Conservation (phyloP, 2,329 filamentous ascomycete species). For the Cytospora piceae region DNA sequence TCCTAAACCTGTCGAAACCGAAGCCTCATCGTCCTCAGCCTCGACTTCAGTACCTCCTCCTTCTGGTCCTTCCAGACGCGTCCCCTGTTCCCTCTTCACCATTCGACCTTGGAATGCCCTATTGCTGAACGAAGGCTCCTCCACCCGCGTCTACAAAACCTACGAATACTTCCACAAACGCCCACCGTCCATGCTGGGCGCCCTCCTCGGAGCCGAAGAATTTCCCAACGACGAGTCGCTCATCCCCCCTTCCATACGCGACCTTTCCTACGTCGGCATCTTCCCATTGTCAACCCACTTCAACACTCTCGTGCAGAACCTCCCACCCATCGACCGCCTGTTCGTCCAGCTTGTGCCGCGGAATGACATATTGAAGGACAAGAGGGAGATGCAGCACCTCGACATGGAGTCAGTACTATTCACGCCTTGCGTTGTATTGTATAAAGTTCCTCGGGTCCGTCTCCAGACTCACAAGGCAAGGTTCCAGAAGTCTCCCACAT, state of each 20-base stretch:
- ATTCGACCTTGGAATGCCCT: constrained; percentile 68
- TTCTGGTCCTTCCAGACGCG: constrained; percentile 24
- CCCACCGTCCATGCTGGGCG: constrained; percentile 64
- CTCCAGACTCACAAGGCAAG: not conserved
- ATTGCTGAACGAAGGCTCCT: constrained; percentile 75
- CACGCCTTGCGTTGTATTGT: not conserved
- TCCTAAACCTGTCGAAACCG: not conserved
- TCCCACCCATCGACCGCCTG: constrained; percentile 56
- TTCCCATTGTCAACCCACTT: constrained; percentile 70
- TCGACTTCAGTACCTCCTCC: not conserved
- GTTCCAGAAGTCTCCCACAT: not conserved
- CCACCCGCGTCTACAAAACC: constrained; percentile 69
- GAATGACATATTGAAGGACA: constrained; percentile 41
- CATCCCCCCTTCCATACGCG: constrained; percentile 48
- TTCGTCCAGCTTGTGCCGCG: constrained; percentile 55
- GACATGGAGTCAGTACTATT: constrained; percentile 37
- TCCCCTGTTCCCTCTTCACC: constrained; percentile 53
- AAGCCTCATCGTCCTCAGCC: constrained; percentile 1
- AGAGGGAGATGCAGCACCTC: constrained; percentile 44
- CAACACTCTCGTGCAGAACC: constrained; percentile 49
- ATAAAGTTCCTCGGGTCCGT: not conserved
- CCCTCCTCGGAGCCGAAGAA: constrained; percentile 50
- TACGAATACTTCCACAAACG: constrained; percentile 72
- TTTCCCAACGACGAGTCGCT: constrained; percentile 42
- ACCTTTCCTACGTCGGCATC: constrained; percentile 65